Conservation (phyloP, 1,139 yeast genomes). For the Pneumocystis murina region DNA sequence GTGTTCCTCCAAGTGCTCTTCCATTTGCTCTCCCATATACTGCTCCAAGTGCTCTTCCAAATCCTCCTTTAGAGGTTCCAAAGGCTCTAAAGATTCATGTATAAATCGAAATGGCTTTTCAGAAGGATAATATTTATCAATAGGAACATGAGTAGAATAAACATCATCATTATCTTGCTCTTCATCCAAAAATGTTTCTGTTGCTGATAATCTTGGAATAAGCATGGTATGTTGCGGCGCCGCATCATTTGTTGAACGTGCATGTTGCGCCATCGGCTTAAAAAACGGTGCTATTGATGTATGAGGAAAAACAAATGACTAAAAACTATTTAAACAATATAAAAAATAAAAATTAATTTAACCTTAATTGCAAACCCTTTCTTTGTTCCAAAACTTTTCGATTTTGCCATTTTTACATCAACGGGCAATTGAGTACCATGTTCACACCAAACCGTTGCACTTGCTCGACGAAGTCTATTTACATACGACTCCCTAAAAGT, state of each 20-base stretch:
- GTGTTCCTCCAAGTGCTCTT: no score
- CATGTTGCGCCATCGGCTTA: neutral
- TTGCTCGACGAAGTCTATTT: constrained; percentile 8
- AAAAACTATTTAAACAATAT: neutral
- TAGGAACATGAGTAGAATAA: neutral
- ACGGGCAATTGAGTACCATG: constrained; percentile 10
- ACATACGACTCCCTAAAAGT: constrained; percentile 6
- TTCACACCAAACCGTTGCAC: constrained; percentile 13
- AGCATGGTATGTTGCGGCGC: constrained; percentile 13
- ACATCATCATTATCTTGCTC: neutral
- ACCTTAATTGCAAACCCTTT: constrained; percentile 3
- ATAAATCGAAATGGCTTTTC: neutral
- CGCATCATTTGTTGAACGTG: constrained; percentile 6
- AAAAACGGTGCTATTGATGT: neutral
- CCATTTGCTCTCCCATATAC: no score
- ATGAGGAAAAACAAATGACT: neutral
- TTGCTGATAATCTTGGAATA: constrained; percentile 11
- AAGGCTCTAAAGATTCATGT: neutral
- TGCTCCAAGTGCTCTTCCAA: no score
- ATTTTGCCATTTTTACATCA: constrained; percentile 2
- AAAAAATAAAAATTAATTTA: neutral
- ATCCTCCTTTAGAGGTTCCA: no score
- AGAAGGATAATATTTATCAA: neutral
- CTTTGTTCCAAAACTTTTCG: constrained; percentile 1
- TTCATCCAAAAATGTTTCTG: constrained; percentile 4